Evolutionary conservation across 805 yeast genomes (phyloP).

Genomic region (Saturnispora galanensis): DNA sequence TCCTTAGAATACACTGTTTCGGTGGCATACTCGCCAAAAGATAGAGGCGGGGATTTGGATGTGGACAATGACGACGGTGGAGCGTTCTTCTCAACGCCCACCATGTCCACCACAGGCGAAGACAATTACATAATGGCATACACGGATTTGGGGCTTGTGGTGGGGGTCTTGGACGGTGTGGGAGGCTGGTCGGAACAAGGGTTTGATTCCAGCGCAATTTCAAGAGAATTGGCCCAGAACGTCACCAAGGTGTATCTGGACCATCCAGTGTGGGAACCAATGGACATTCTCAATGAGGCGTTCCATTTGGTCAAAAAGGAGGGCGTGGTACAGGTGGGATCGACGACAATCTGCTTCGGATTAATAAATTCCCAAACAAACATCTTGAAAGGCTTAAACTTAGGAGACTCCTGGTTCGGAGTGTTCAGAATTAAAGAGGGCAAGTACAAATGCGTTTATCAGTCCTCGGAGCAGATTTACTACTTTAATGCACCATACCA

Average conservation of each 20-base stretch:
- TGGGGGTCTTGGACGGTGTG: conserved; percentile 94
- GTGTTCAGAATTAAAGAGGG: conserved; percentile 44
- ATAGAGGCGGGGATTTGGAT: conserved; percentile 39
- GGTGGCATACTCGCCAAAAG: conserved; percentile 69
- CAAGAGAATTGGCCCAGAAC: conserved; percentile 62
- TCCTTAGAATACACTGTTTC: conserved; percentile 42
- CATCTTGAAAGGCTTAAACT: conserved; percentile 54
- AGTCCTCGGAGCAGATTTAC: conserved; percentile 72
- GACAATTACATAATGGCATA: conserved; percentile 56
- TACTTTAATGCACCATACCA: conserved; percentile 91
- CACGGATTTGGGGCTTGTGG: conserved; percentile 36
- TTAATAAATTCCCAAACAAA: conserved; percentile 47
- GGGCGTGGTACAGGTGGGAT: conserved; percentile 73
- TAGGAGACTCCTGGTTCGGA: conserved; percentile 95
- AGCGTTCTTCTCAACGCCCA: too few species aligned
- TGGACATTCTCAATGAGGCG: conserved; percentile 43
- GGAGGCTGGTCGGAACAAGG: conserved; percentile 97
- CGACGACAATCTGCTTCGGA: conserved; percentile 89
- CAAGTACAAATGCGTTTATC: conserved; percentile 39
- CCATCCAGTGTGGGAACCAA: conserved; percentile 27
- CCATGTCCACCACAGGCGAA: conserved; percentile 60
- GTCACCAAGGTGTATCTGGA: conserved; percentile 32
- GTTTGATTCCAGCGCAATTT: conserved; percentile 78
- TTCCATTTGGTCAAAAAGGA: conserved; percentile 43
- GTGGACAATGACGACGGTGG: conserved; percentile 17